Percentiles rank a stretch among this genome's conserved stretches.
Evolutionary conservation across 176 grass and related monocot species (phyloP).

Genomic region (Zoysia pacifica): DNA sequence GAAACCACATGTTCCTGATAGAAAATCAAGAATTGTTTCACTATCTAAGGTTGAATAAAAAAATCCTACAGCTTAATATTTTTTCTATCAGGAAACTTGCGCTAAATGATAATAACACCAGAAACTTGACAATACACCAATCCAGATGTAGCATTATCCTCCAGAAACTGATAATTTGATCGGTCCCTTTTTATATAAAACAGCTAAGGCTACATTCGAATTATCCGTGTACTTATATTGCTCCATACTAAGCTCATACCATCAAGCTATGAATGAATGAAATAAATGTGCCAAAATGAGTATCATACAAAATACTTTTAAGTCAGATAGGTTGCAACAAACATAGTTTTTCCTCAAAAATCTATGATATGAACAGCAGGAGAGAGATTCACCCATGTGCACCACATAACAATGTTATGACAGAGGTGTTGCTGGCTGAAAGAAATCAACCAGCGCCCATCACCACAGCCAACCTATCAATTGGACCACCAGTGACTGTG

Average conservation of each 20-base stretch:
- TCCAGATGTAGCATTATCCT: neutral
- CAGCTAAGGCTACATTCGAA: neutral
- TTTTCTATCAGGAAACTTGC: neutral
- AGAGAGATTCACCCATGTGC: neutral
- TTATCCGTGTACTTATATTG: neutral
- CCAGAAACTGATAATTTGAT: neutral
- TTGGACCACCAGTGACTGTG: neutral
- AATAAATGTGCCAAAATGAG: neutral
- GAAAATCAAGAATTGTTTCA: neutral
- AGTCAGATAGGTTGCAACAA: conserved; percentile 7
- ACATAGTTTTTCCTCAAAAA: neutral
- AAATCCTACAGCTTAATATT: conserved; percentile 9
- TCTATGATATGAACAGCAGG: neutral
- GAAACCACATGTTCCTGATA: neutral
- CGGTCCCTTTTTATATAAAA: conserved; percentile 1
- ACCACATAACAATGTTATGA: neutral
- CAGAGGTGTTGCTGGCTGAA: neutral
- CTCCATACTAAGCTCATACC: neutral
- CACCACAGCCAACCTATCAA: neutral
- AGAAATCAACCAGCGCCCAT: neutral
- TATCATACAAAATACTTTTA: neutral
- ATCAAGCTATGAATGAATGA: neutral
- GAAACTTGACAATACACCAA: neutral
- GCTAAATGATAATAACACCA: neutral
- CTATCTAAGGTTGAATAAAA: conserved; percentile 15